Conservation (phyloP, 495 filamentous ascomycete species). For the Venustampulla echinocandica region DNA sequence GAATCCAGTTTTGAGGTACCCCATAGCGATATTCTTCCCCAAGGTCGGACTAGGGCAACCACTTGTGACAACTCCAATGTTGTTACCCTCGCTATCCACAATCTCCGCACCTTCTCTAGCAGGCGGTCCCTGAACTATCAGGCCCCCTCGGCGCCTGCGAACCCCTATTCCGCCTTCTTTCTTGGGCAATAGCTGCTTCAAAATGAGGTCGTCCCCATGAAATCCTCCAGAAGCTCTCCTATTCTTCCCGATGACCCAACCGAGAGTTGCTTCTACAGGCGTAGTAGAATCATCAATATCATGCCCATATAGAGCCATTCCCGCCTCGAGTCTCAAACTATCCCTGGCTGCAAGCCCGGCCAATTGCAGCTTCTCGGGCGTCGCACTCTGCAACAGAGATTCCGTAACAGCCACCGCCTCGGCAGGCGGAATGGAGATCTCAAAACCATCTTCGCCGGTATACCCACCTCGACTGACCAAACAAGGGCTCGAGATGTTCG, state of each 20-base stretch:
- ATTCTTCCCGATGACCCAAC: slow-evolving; percentile 77
- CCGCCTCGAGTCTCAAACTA: slow-evolving; percentile 86
- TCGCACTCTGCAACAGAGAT: slow-evolving; percentile 54
- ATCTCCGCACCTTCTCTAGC: slow-evolving; percentile 85
- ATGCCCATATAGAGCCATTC: slow-evolving; percentile 98
- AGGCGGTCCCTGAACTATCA: slow-evolving; percentile 78
- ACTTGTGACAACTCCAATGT: slow-evolving; percentile 65
- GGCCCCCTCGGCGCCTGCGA: slow-evolving; percentile 63
- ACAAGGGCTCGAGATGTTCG: slow-evolving; percentile 41
- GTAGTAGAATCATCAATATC: slow-evolving; percentile 86
- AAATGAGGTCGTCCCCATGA: slow-evolving; percentile 66
- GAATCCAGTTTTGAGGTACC: slow-evolving; percentile 71
- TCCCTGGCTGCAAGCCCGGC: slow-evolving; percentile 88
- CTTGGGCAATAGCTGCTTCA: slow-evolving; percentile 60
- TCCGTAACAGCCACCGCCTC: slow-evolving; percentile 47
- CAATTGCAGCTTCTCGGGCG: slow-evolving; percentile 56
- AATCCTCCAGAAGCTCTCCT: slow-evolving; percentile 61
- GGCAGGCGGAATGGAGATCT: slow-evolving; percentile 71
- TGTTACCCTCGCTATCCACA: slow-evolving; percentile 48
- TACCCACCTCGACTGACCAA: slow-evolving; percentile 85
- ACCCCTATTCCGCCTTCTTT: slow-evolving; percentile 60
- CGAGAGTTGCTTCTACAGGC: slow-evolving; percentile 72
- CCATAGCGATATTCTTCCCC: slow-evolving; percentile 91
- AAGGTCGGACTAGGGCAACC: slow-evolving; percentile 83
- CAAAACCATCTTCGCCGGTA: slow-evolving; percentile 97